These are phyloP conservation scores for Eucalyptus camaldulensis DNA, from an alignment of 345 rosid species.

Conservation along the genomic window DNA sequence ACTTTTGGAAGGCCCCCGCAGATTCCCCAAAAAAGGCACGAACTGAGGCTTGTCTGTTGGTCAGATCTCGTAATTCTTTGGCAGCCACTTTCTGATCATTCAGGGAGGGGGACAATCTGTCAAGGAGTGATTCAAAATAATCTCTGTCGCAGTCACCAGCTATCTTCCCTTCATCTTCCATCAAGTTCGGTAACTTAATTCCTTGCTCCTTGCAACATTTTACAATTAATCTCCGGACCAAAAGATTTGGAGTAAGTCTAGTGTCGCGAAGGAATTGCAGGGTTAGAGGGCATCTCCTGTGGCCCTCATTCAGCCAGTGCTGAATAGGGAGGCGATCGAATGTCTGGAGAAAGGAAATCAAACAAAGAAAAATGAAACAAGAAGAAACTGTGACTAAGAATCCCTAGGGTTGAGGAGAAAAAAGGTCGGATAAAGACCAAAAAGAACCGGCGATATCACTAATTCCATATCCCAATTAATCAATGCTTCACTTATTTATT, in stretches of 20 bases:
- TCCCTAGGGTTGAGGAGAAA: neutral
- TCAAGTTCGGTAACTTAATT: constrained; percentile 8
- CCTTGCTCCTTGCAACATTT: constrained; percentile 28
- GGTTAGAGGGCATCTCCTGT: constrained; percentile 36
- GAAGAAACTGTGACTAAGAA: neutral
- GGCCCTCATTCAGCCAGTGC: constrained; percentile 24
- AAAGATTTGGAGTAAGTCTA: constrained; percentile 25
- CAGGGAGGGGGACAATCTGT: constrained; percentile 29
- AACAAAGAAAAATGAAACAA: neutral
- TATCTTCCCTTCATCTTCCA: neutral
- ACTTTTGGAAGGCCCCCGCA: constrained; percentile 7
- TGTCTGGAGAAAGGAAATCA: constrained; percentile 28
- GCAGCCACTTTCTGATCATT: constrained; percentile 37
- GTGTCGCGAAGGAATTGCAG: constrained; percentile 24
- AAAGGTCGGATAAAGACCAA: neutral
- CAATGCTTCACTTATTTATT: neutral
- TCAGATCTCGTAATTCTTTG: constrained; percentile 26
- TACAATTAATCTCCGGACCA: constrained; percentile 30
- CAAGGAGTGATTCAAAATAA: constrained; percentile 19
- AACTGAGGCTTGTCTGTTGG: constrained; percentile 19
- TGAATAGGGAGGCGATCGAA: constrained; percentile 31
- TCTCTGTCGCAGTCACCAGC: constrained; percentile 1
- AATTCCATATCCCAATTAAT: neutral
- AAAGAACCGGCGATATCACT: neutral
- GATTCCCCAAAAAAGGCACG: constrained; percentile 24